Base-by-base conservation (phyloP, 2,329 filamentous ascomycete species). In the Tolypocladium sp. region DNA sequence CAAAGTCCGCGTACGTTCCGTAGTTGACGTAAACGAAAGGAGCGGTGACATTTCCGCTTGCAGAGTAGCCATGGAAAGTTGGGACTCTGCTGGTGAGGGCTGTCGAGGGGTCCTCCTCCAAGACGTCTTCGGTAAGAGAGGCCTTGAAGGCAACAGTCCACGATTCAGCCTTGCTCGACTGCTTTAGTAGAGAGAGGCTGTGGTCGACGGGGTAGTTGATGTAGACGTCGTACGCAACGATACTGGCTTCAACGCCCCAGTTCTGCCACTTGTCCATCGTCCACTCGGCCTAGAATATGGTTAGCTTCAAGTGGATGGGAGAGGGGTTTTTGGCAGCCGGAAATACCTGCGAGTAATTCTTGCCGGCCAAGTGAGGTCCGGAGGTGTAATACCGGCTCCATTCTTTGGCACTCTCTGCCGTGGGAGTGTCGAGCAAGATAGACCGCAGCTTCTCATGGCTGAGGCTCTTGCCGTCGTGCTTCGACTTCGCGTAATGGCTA, bases 51-150 rank as follows among this genome's bases (percentile, higher is more conserved):
- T 97, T 96, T 35, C 93, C 93, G 61, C 81, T 92, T 5, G 92
- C 92, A 4, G 91, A 96, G 73, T 97, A 97, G 57, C 93, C 94
- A 69, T 97, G 93, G 77, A 97, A 97, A 0, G 89, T 93, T 1
- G 93, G 92, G 30, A 97, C 82, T 37, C 91, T 81, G 67, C 92
- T 82, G 12, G 82, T 74, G 53, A 91, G 77, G 27, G 85, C 82
- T 22, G 86, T 91, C 0, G 92, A 95, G 3, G 86, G 82, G 70
- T 99, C 94, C 57, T 96, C 87, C 0, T 91, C 81, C 6, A 97
- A 77, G 2, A 93, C 81, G 68, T 96, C 91, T 72, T 99, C 94
- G 65, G 90, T 85, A 46, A 97, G 76, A 1, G 84, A 87, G 0
- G 92, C 93, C 69, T 92, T 86, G 68, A 88, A 96, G n/a, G 82